Evolutionary conservation across 2,329 filamentous ascomycete genomes (phyloP).

Genomic region (Trichoderma atrobrunneum): DNA sequence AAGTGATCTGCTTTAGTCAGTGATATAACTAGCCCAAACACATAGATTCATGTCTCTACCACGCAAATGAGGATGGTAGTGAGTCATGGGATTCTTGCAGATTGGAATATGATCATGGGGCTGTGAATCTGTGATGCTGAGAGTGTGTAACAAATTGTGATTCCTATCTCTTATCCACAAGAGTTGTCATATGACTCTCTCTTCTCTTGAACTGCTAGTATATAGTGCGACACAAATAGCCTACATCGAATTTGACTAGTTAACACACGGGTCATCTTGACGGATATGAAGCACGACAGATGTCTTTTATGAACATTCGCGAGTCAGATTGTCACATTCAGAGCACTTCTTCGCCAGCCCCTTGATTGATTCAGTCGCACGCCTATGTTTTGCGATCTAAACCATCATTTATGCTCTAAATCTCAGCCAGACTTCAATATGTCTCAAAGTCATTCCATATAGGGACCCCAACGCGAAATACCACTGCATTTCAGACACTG

Average conservation of each 20-base stretch:
- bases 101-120: not conserved
- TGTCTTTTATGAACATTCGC: not conserved
- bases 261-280: not conserved
- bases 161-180: not conserved
- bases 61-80: not conserved
- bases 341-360: not conserved
- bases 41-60: too few species aligned
- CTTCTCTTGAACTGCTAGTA: not conserved
- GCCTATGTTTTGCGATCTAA: not conserved
- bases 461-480: not conserved
- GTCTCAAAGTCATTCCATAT: not conserved
- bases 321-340: not conserved
- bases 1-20: not conserved
- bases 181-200: not conserved
- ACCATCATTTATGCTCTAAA: not conserved
- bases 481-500: not conserved
- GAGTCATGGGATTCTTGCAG: not conserved
- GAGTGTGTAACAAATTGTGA: too few species aligned
- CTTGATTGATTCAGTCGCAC: not conserved
- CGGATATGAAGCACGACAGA: not conserved
- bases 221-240: not conserved
- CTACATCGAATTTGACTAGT: not conserved
- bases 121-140: not conserved
- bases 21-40: too few species aligned
- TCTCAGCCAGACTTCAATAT: not conserved